Base-by-base conservation (phyloP, 2,329 filamentous ascomycete species). In the Colletotrichum tropicale region DNA sequence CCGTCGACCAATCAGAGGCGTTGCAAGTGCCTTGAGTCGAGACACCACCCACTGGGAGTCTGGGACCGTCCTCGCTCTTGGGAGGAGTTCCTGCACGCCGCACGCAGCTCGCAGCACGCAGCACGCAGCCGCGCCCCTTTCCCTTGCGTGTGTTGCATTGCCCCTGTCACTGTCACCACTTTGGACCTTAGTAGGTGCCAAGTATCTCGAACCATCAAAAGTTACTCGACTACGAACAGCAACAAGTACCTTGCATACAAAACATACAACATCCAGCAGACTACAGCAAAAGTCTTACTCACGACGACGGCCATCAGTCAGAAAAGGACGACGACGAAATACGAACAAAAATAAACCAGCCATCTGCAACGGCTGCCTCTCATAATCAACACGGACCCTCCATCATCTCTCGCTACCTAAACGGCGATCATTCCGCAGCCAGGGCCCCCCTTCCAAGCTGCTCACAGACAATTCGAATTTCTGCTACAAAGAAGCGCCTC, bases 401-500 rank as follows among this genome's bases (percentile, higher is more conserved):
- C 61, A 48, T 67, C 68, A 70, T 66, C 34, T 66, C 43, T 61
- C 60, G 52, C 43, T 43, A 75, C 72, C 68, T 75, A 71, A 64
- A 66, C 70, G 74, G 74, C 74, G 70, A 76, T 76, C 74, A 69
- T 74, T 76, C 72, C 64, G 43, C 38, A 36, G 56, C 70, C 64
- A 69, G 70, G 74, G 43, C 38, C 70, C 58, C 64, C 68, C 71
- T 34, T 24, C 61, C 36, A 28, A n/a, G 3, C 43, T 52, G 43
- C 38, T 71, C 55, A 67, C 70, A 65, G 74, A 64, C 73, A 61
- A 69, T 65, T 65, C 64, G 74, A 61, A 69, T 60, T 70, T 76
- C 70, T 76, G 74, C 70, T 76, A 76, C 74, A 69, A 76, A 76
- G 74, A 64, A 76, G 65, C 74, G 70, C 70, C 36, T 74, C 70